Percentiles rank a stretch among this genome's conserved stretches.
Evolutionary conservation across 2,329 filamentous ascomycete genomes (phyloP).

Genomic region (Catunica adiposa): DNA sequence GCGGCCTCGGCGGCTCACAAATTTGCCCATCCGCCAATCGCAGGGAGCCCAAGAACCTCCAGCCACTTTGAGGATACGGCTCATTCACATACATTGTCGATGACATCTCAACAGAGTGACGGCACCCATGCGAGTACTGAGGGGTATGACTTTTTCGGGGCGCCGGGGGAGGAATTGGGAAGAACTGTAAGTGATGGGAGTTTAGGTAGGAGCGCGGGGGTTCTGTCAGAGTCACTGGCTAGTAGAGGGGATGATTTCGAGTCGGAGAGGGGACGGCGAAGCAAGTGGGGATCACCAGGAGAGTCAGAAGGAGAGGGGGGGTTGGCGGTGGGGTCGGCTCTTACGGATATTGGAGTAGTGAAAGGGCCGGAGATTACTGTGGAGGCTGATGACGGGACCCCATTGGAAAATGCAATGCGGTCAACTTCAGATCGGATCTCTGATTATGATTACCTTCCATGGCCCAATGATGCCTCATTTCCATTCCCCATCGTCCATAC

Average conservation of each 20-base stretch:
- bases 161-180: slow-evolving; percentile 25
- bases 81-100: slow-evolving; percentile 29
- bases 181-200: slow-evolving; percentile 1
- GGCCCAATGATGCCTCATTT: slow-evolving; percentile 39
- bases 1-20: background rate
- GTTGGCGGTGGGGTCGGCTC: background rate
- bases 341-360: background rate
- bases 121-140: slow-evolving; percentile 34
- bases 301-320: background rate
- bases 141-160: slow-evolving; percentile 50
- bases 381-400: no score
- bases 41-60: slow-evolving; percentile 24
- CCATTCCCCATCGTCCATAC: slow-evolving; percentile 25
- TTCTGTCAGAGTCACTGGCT: background rate
- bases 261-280: background rate
- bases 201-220: background rate
- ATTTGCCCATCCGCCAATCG: slow-evolving; percentile 12
- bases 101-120: slow-evolving; percentile 33
- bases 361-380: slow-evolving; percentile 1
- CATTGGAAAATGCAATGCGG: slow-evolving; percentile 16
- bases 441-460: slow-evolving; percentile 43
- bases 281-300: no score
- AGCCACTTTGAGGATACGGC: slow-evolving; percentile 28
- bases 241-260: background rate
- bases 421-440: slow-evolving; percentile 7